These are phyloP conservation scores for Yamadazyma epiphylla DNA, from an alignment of 1,139 yeast species.

Conservation along the genomic window DNA sequence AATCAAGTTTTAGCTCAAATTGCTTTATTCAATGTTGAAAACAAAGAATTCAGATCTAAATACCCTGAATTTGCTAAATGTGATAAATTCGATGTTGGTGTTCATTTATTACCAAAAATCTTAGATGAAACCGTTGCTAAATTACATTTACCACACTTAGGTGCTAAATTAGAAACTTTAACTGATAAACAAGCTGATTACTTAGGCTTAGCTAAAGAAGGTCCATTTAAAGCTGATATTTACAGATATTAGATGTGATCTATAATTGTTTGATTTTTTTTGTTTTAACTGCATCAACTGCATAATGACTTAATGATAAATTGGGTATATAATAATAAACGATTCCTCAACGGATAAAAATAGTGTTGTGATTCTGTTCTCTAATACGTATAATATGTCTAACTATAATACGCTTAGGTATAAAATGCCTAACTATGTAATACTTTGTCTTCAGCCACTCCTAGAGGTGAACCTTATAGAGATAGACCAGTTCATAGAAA, in stretches of 20 bases:
- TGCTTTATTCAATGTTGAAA: conserved; percentile 91
- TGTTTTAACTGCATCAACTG: conserved; percentile 46
- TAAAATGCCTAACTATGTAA: too few species aligned
- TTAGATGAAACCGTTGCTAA: conserved; percentile 99
- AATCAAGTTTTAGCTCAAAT: conserved; percentile 99
- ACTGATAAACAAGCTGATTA: conserved; percentile 85
- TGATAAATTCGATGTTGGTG: conserved; percentile 89
- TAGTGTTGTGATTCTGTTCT: too few species aligned
- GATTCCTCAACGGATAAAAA: conserved; percentile 60
- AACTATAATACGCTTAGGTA: too few species aligned
- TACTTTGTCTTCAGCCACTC: too few species aligned
- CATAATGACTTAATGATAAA: conserved; percentile 27
- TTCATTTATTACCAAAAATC: conserved; percentile 96
- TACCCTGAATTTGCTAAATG: conserved; percentile 91
- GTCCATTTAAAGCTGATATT: conserved; percentile 98
- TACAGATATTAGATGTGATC: conserved; percentile 76
- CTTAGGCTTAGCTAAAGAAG: conserved; percentile 88
- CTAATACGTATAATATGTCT: too few species aligned
- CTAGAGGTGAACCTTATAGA: too few species aligned
- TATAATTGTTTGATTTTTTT: conserved; percentile 13
- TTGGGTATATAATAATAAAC: conserved; percentile 23
- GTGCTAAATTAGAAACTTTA: conserved; percentile 82
- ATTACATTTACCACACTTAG: conserved; percentile 94
- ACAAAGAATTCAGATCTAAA: conserved; percentile 73
- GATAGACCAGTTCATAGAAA: too few species aligned